Evolutionary conservation across 2,329 filamentous ascomycete genomes (phyloP).

Genomic region (Colletotrichum costaricense): DNA sequence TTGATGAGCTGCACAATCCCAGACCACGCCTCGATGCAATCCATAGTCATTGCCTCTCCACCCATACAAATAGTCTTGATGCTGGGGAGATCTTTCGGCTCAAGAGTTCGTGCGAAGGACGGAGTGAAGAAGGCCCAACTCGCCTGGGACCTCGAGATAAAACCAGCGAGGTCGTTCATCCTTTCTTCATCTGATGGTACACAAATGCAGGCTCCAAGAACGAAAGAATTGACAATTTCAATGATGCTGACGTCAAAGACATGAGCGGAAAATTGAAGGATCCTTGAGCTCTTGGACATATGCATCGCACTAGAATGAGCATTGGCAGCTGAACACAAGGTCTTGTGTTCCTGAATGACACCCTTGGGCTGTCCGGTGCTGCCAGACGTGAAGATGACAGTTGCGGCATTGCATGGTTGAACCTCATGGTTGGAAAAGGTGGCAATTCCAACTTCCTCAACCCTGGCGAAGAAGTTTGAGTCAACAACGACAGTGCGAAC

Average conservation of each 20-base stretch:
- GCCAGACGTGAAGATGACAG: slow-evolving; percentile 64
- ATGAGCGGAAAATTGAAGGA: slow-evolving; percentile 42
- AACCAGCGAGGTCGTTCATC: slow-evolving; percentile 42
- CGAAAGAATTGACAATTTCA: slow-evolving; percentile 51
- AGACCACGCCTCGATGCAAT: slow-evolving; percentile 15
- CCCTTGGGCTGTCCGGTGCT: slow-evolving; percentile 66
- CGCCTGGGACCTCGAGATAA: slow-evolving; percentile 9
- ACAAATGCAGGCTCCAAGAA: slow-evolving; percentile 50
- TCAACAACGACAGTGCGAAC: not conserved
- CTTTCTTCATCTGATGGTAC: slow-evolving; percentile 50
- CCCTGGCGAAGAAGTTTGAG: not conserved
- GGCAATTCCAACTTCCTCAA: not conserved
- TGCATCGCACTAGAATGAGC: slow-evolving; percentile 12
- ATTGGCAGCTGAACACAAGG: slow-evolving; percentile 39
- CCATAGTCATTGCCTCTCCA: slow-evolving; percentile 25
- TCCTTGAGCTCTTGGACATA: slow-evolving; percentile 10
- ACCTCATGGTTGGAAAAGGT: slow-evolving; percentile 6
- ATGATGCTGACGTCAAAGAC: slow-evolving; percentile 52
- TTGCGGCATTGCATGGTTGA: slow-evolving; percentile 31
- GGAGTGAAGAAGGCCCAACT: slow-evolving; percentile 31
- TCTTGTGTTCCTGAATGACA: slow-evolving; percentile 50
- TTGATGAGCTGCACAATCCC: slow-evolving; percentile 19
- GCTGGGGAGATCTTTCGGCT: slow-evolving; percentile 5
- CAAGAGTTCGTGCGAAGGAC: slow-evolving; percentile 22
- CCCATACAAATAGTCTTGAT: slow-evolving; percentile 25